Percentiles rank a stretch among this genome's conserved stretches.
These are phyloP conservation scores for Eimeria mitis DNA, from an alignment of 169 alveolate genomes.

Conservation along the genomic window DNA sequence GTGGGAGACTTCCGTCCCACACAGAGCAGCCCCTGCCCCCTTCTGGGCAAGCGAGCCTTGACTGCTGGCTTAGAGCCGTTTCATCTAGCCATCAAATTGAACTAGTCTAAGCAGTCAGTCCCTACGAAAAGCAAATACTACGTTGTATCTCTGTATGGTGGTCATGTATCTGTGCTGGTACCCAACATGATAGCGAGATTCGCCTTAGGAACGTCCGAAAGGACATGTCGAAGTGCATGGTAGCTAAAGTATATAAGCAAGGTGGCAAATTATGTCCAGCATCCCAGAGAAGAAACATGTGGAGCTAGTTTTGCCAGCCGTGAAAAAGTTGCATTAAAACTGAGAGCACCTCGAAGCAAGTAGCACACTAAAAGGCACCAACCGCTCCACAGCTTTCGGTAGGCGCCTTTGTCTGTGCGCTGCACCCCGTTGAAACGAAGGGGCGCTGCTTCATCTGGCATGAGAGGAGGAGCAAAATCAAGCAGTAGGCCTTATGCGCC, in stretches of 20 bases:
- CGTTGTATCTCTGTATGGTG: background rate
- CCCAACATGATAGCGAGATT: background rate
- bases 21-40: background rate
- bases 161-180: background rate
- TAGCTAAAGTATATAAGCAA: background rate
- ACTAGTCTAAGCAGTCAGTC: too few relatives aligned
- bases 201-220: too few relatives aligned
- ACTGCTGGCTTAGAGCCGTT: background rate
- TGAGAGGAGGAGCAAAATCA: background rate
- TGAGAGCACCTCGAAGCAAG: background rate
- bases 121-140: background rate
- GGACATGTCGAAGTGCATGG: background rate
- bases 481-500: background rate
- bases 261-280: background rate
- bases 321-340: background rate
- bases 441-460: background rate
- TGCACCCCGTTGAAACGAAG: background rate
- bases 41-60: background rate
- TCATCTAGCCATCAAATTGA: too few relatives aligned
- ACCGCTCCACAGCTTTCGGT: background rate
- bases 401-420: background rate
- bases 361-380: background rate
- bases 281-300: background rate
- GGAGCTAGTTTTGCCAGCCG: too few relatives aligned
- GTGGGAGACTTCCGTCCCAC: background rate